Conservation (phyloP, 495 filamentous ascomycete genomes). For the Trichoderma reesei region DNA sequence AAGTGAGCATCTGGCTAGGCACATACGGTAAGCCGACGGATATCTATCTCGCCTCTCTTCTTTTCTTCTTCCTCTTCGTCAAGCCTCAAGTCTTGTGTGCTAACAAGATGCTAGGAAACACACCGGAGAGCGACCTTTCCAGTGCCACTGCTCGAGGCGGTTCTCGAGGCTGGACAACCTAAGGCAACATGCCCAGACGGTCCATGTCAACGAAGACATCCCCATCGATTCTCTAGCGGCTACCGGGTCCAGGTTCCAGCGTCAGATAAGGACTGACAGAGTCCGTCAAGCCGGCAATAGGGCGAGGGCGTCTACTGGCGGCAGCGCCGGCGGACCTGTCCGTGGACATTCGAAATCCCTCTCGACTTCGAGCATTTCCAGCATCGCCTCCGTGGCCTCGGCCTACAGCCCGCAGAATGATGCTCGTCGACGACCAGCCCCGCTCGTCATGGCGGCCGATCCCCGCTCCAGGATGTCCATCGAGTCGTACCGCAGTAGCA, state of each 20-base stretch:
- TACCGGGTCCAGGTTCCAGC: constrained; percentile 84
- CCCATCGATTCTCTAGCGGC: constrained; percentile 88
- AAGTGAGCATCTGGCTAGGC: constrained; percentile 89
- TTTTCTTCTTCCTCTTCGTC: neutral
- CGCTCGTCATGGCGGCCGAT: constrained; percentile 76
- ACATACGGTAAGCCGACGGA: constrained; percentile 60
- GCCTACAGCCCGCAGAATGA: constrained; percentile 53
- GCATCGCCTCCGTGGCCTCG: constrained; percentile 63
- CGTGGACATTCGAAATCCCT: constrained; percentile 75
- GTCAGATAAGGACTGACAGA: constrained; percentile 74
- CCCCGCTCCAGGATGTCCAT: constrained; percentile 50
- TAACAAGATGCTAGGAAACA: constrained; percentile 62
- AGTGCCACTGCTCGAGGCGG: constrained; percentile 88
- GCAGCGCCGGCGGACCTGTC: constrained; percentile 48
- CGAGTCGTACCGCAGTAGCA: constrained; percentile 45
- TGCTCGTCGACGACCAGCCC: constrained; percentile 62
- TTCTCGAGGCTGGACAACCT: constrained; percentile 97
- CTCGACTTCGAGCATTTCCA: constrained; percentile 61
- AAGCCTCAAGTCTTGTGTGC: constrained; percentile 5
- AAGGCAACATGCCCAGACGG: constrained; percentile 93
- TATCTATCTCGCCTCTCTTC: neutral
- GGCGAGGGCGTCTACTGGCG: constrained; percentile 66
- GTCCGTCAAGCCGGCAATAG: constrained; percentile 62
- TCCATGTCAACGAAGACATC: constrained; percentile 96
- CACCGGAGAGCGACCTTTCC: constrained; percentile 93